phyloP scores from a whole-genome alignment of 306 rosid species.

The Ormosia emarginata region DNA sequence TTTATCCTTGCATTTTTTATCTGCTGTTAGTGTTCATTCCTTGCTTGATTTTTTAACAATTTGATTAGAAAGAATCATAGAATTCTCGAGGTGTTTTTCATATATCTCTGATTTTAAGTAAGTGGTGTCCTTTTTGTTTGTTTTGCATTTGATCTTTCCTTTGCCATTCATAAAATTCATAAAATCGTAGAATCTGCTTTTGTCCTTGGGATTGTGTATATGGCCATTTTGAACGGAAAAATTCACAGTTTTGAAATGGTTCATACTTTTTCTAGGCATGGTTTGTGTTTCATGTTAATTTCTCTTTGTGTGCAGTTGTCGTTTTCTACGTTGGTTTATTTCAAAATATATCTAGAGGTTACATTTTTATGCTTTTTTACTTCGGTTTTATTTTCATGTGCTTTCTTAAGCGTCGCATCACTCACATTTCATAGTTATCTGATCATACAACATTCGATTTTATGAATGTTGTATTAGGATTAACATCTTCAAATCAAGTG shows the following conservation, averaged over 20 bases:
- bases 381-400: neutral
- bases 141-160: neutral
- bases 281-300: neutral
- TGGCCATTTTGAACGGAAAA: neutral
- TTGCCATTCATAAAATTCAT: neutral
- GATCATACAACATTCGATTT: no score
- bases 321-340: neutral
- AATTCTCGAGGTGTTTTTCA: neutral
- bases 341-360: neutral
- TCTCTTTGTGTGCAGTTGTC: neutral
- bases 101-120: neutral
- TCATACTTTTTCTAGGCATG: neutral
- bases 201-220: neutral
- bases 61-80: neutral
- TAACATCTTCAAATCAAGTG: no score
- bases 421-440: neutral
- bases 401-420: neutral
- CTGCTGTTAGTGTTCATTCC: neutral
- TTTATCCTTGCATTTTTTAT: neutral
- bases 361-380: neutral
- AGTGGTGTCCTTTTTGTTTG: neutral
- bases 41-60: neutral
- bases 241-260: neutral
- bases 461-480: no score
- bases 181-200: neutral